Evolutionary conservation across 371 early-diverging fungal genomes (phyloP), one percentile per base, ranked within the genome.

Genomic region (Apophysomyces trapeziformis): DNA sequence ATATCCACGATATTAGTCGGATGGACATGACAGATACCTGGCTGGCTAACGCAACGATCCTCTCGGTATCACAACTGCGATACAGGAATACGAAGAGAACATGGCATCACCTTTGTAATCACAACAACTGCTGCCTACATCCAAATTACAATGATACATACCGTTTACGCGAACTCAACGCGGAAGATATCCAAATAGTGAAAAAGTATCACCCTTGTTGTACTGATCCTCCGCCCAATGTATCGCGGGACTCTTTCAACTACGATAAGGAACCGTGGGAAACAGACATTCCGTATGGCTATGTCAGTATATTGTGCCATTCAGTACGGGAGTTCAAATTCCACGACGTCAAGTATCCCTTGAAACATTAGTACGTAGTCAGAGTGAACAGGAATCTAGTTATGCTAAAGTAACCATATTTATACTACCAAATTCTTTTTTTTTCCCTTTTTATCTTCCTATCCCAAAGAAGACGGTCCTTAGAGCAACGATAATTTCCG

Each of bases 31-130:
- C 54, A 6, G 54, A 50, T 11, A 50, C 21, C 21, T 50, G 54
- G 54, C 21, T 50, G 18, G 54, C 54, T 9, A 50, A 50, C 11
- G 54, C 54, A n/a, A 50, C 54, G 18, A 50, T 50, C 21, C 54
- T 50, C 54, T 16, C 54, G 9, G 5, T 50, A 9, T n/a, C 54
- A n/a, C 18, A 16, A 50, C 8, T 9, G 8, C 3, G 4, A n/a
- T 5, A 50, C 54, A 13, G 8, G 8, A 41, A 41, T 41, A 9
- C 54, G 1, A 21, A 50, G 21, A 7, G 7, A 11, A 21, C 21
- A 21, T 50, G 54, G 54, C 21, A 50, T 21, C 54, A 50, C 11
- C 54, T 50, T 4, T 50, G 54, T 21, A 50, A 50, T 9, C 54
- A 50, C 21, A 50, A 50, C 21, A 50, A 50, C 54, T 50, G 54